phyloP scores from a whole-genome alignment of 2,329 filamentous ascomycete genomes.

The Escovopsis sp. region DNA sequence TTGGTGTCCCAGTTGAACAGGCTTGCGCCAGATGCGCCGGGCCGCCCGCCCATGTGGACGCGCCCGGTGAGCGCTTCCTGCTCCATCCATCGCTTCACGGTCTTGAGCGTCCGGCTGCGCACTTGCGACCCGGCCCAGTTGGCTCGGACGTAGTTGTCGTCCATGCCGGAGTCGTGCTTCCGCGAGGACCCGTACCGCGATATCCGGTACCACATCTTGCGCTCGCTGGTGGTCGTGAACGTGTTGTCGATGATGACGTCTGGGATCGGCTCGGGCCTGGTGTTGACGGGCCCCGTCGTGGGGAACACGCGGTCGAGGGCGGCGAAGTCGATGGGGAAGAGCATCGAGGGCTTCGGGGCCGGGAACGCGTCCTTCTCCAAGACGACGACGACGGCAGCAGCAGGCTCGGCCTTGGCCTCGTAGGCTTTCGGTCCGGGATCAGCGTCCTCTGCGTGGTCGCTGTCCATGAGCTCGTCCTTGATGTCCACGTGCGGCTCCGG shows the following conservation, averaged over 20 bases:
- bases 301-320: constrained; percentile 21
- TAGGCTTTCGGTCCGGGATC: too few species aligned
- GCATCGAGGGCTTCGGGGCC: constrained; percentile 5
- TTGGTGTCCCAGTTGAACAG: constrained; percentile 49
- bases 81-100: constrained; percentile 52
- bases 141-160: constrained; percentile 45
- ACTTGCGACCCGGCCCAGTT: constrained; percentile 41
- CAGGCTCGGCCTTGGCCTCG: background rate
- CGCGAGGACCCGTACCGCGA: constrained; percentile 45
- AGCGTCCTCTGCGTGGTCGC: background rate
- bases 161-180: constrained; percentile 40
- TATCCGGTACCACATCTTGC: constrained; percentile 50
- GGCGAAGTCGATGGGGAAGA: constrained; percentile 19
- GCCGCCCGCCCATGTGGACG: constrained; percentile 22
- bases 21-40: constrained; percentile 27
- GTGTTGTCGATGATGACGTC: constrained; percentile 36
- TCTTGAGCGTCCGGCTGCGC: constrained; percentile 38
- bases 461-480: background rate
- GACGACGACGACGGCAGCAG: too few species aligned
- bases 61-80: constrained; percentile 44
- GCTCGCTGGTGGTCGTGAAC: constrained; percentile 40
- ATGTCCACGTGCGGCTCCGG: background rate
- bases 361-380: background rate
- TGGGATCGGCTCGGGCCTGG: constrained; percentile 22
- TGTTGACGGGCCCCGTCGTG: constrained; percentile 9